phyloP scores from a whole-genome alignment of 495 filamentous ascomycete genomes.

The Astrocystis sublimbata region DNA sequence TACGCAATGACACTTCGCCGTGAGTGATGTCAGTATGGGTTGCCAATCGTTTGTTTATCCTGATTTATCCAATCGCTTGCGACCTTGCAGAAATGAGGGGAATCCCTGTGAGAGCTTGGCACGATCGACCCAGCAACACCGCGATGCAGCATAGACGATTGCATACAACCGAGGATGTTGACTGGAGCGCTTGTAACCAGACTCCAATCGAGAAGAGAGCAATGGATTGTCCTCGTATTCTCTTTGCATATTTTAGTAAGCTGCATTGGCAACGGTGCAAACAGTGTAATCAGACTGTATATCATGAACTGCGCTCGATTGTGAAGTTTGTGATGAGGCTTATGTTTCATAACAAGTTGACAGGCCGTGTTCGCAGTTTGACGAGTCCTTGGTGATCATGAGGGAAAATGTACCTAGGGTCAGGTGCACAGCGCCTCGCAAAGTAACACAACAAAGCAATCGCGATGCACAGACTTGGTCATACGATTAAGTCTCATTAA shows the following conservation, averaged over 20 bases:
- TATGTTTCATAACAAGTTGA: no score
- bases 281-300: background rate
- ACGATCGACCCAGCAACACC: background rate
- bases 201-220: background rate
- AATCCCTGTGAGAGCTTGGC: conserved; percentile 9
- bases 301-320: background rate
- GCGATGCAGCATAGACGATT: background rate
- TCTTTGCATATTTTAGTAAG: background rate
- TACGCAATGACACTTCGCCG: background rate
- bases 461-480: no score
- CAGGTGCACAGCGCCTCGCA: no score
- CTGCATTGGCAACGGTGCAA: background rate
- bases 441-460: no score
- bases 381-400: no score
- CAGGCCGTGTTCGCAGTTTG: no score
- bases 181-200: conserved; percentile 4
- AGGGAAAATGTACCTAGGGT: no score
- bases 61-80: conserved; percentile 10
- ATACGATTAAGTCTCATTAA: no score
- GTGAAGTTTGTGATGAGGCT: no score
- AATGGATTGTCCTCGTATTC: background rate
- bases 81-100: conserved; percentile 4
- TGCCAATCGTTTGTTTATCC: conserved; percentile 8
- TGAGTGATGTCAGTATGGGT: background rate
- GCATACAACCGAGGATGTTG: background rate